These are phyloP conservation scores for Oryza coarctata DNA, from an alignment of 176 grass and related monocot species.

Conservation along the genomic window DNA sequence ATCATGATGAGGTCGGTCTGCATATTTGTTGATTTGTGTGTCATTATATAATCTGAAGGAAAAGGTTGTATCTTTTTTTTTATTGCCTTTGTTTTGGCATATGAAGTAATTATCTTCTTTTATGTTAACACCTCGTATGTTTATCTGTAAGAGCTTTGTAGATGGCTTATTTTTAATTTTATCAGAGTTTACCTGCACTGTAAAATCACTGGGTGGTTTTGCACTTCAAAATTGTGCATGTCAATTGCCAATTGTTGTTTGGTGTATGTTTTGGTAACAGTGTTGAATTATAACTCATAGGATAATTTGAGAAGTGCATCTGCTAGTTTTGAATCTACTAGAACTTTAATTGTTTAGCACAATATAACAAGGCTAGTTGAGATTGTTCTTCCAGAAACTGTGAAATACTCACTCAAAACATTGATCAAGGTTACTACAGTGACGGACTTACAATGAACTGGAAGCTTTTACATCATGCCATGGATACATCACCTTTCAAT, in stretches of 20 bases:
- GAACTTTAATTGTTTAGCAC: slow-evolving; percentile 11
- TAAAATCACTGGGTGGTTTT: background rate
- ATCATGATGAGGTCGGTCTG: background rate
- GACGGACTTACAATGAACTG: background rate
- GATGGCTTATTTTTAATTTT: background rate
- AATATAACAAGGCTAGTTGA: background rate
- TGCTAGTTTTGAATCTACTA: slow-evolving; percentile 22
- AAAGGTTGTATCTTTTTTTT: background rate
- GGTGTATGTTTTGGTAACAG: background rate
- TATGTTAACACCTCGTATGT: background rate
- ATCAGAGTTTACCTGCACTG: background rate
- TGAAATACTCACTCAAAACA: background rate
- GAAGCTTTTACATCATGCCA: background rate
- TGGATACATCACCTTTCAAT: background rate
- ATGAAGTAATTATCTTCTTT: background rate
- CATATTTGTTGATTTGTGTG: background rate
- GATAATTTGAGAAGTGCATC: slow-evolving; percentile 16
- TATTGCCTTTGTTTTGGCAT: slow-evolving; percentile 16
- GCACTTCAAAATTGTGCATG: background rate
- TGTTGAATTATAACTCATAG: background rate
- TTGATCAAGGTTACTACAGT: background rate
- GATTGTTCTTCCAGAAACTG: background rate
- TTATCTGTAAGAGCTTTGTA: background rate
- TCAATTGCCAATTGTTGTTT: background rate
- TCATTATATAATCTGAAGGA: slow-evolving; percentile 13